Base-by-base conservation (phyloP, 345 rosid species). In the Noccaea caerulescens region DNA sequence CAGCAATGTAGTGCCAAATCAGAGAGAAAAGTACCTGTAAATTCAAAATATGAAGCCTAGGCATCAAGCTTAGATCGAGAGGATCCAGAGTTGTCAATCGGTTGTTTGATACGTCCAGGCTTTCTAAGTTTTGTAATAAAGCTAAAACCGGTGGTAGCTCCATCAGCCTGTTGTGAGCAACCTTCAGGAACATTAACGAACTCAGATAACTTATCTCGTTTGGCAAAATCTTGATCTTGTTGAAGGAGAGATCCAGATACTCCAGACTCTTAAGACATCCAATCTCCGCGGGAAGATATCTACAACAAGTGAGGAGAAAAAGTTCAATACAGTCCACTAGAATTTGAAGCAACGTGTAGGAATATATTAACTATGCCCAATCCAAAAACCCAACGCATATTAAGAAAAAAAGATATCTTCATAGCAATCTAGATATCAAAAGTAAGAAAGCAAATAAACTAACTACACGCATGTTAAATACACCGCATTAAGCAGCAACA, bases 221-320 rank as follows among this genome's bases (percentile, higher is more conserved):
- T 11, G 99, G 99, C 66, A 94, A 82, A 75, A 34, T 73, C 85
- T 89, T 94, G 78, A 94, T 76, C 80, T 91, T 94, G 80, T 94
- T 94, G 78, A 88, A 94, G 59, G 99, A 94, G 58, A 94, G 93
- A 71, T 94, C 98, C 78, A 94, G 78, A 72, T 76, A 82, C 86
- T 91, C 93, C 80, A 94, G 80, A 42, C 82, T 84, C 63, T 65
- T 77, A 32, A 94, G 82, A 87, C 92, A 91, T 47, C 97, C 93
- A 75, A 94, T 94, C 86, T 94, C 98, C 34, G 96, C 85, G 34
- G 99, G 99, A 63, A 94, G 84, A 66, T 81, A 94, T 81, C 99
- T 94, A 87, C 84, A 83, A 11, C 42, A 70, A 51, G 50, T 66
- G 44, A 47, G 59, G 33, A 58, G 62, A 67, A 38, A 67, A 14